phyloP scores from a whole-genome alignment of 371 early-diverging fungal species.

The Cokeromyces recurvatus region DNA sequence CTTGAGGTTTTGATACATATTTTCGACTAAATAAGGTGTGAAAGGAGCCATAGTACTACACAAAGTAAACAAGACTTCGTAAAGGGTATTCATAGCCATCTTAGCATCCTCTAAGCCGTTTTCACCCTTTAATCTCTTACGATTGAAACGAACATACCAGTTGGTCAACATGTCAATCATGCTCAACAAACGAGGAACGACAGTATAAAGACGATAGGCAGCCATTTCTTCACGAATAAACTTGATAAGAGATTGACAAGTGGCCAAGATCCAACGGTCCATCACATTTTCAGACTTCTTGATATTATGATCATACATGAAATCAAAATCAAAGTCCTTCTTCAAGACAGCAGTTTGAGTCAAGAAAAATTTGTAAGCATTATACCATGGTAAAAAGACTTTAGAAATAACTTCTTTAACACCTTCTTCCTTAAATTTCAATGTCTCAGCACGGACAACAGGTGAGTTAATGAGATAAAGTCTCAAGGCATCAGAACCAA shows the following conservation, averaged over 20 bases:
- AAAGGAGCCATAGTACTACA: constrained; percentile 97
- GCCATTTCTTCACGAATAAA: constrained; percentile 92
- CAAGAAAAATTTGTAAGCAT: constrained; percentile 96
- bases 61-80: constrained; percentile 91
- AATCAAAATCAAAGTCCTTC: constrained; percentile 81
- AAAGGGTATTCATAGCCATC: constrained; percentile 87
- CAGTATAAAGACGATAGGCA: constrained; percentile 96
- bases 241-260: constrained; percentile 88
- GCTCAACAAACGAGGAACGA: constrained; percentile 86
- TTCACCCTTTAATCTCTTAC: constrained; percentile 96
- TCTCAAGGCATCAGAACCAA: constrained; percentile 98
- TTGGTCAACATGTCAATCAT: constrained; percentile 98
- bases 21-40: constrained; percentile 98
- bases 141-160: constrained; percentile 99
- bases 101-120: constrained; percentile 82
- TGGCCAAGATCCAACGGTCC: constrained; percentile 98
- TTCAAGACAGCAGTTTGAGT: constrained; percentile 86
- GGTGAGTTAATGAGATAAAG: constrained; percentile 99
- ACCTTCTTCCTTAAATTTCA: constrained; percentile 98
- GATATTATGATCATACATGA: constrained; percentile 67
- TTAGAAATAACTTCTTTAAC: constrained; percentile 96
- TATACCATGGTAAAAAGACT: constrained; percentile 99
- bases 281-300: constrained; percentile 84
- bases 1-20: constrained; percentile 94
- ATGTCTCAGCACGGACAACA: constrained; percentile 97